These are phyloP conservation scores for Patellaria atrata DNA, from an alignment of 495 filamentous ascomycete genomes.

Conservation along the genomic window DNA sequence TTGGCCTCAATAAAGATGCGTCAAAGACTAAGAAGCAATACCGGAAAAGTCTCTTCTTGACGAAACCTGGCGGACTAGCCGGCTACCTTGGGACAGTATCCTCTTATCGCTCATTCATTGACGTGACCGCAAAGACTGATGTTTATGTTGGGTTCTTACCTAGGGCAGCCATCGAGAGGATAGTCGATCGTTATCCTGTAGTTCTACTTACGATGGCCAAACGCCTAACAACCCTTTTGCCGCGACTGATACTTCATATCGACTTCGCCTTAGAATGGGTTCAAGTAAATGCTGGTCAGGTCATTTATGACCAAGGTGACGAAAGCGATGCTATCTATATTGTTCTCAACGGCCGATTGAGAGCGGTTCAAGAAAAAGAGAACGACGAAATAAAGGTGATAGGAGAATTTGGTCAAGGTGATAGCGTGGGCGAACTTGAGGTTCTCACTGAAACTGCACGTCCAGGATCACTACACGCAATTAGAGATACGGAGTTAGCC, in stretches of 20 bases:
- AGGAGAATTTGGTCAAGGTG: conserved; percentile 90
- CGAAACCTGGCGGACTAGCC: conserved; percentile 88
- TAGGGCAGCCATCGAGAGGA: conserved; percentile 68
- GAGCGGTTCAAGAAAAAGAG: conserved; percentile 61
- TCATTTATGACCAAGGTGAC: conserved; percentile 84
- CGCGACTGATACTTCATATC: conserved; percentile 86
- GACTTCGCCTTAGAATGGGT: conserved; percentile 98
- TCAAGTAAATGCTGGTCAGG: conserved; percentile 86
- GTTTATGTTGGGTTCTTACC: conserved; percentile 96
- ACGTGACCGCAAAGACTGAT: conserved; percentile 94
- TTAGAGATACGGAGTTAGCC: conserved; percentile 89
- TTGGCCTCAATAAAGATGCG: conserved; percentile 8
- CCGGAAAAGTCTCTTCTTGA: conserved; percentile 70
- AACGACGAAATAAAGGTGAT: conserved; percentile 76
- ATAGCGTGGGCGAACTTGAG: conserved; percentile 93
- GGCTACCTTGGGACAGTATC: conserved; percentile 90
- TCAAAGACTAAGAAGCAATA: conserved; percentile 36
- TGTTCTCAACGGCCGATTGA: conserved; percentile 80
- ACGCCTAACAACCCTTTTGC: conserved; percentile 73
- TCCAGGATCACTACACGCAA: conserved; percentile 83
- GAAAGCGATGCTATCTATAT: conserved; percentile 98
- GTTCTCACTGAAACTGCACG: conserved; percentile 89
- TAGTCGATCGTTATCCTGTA: conserved; percentile 84
- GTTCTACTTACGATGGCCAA: conserved; percentile 93
- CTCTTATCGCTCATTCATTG: conserved; percentile 88